Evolutionary conservation across 257 asterid species (phyloP), one percentile per base, ranked within the genome.

Genomic region (Solanum bukasovii): DNA sequence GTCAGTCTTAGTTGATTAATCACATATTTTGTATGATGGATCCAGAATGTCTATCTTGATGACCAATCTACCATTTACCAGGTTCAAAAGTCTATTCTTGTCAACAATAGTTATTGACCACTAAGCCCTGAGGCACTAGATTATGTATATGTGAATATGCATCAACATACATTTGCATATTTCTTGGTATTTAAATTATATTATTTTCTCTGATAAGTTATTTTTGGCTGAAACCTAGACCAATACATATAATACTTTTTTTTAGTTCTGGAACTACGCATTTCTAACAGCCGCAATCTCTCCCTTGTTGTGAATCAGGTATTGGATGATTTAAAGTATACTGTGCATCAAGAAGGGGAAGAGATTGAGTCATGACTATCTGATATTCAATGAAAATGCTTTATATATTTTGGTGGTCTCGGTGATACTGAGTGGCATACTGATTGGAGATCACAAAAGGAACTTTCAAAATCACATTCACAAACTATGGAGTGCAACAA

Each of bases 401-500:
- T 59, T 81, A 83, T 23, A 68, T 74, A 56, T 88, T 67, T 88
- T 74, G 75, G 81, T 70, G 71, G 89, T 46, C 29, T 84, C 56
- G 9, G 40, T 77, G 70, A 68, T 65, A 87, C 84, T 61, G 89
- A 87, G 78, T 89, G 88, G 79, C 71, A 13, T 49, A 81, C 87
- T 35, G 89, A 89, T 75, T 87, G 85, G 74, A 81, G 86, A 40
- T 21, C 84, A 79, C 87, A 49, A 59, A 90, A 65, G 44, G 21
- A 84, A 85, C 87, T 33, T 88, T 82, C 44, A 25, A 70, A 88
- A 84, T 78, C 89, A 35, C 84, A 86, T 85, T 81, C 68, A 86
- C 75, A 56, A 73, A 88, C 52, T 29, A 96, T 94, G 98, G 98
- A 95, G 88, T 95, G 98, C 92, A 95, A 95, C 83, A 92, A 87